Percentiles rank a stretch among this genome's conserved stretches.
Conservation (phyloP, 2,329 filamentous ascomycete species). For the Neurospora crassa region DNA sequence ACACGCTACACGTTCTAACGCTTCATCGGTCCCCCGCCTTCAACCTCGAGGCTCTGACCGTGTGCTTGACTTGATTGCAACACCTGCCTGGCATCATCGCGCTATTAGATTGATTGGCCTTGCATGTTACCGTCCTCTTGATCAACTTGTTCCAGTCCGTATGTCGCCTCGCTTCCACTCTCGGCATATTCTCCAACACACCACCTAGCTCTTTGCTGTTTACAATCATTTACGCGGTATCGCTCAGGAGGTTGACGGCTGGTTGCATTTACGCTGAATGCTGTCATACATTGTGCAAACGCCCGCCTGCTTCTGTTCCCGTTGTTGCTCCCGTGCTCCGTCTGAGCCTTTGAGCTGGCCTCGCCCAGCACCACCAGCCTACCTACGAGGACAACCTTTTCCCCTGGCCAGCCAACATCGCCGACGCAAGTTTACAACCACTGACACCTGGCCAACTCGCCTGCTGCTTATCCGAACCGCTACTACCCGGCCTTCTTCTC, state of each 20-base stretch:
- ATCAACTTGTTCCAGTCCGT: neutral
- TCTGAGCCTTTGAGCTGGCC: neutral
- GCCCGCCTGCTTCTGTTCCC: slow-evolving; percentile 7
- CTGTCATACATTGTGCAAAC: slow-evolving; percentile 20
- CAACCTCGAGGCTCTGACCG: neutral
- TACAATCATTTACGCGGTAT: neutral
- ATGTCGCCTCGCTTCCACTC: neutral
- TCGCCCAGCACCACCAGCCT: neutral
- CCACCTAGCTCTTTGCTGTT: neutral
- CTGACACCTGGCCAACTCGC: neutral
- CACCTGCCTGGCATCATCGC: neutral
- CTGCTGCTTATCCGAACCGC: neutral
- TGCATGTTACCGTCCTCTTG: neutral
- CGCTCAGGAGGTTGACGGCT: slow-evolving; percentile 17
- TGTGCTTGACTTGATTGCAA: neutral
- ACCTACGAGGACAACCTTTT: neutral
- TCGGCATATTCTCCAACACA: slow-evolving; percentile 1
- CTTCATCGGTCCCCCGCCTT: neutral
- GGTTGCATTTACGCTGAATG: slow-evolving; percentile 19
- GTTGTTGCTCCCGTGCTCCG: neutral
- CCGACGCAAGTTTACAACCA: neutral
- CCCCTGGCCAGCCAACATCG: neutral
- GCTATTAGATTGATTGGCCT: neutral
- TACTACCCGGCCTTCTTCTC: neutral
- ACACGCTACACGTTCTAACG: neutral